Base-by-base conservation (phyloP, 305 asterid species). In the Rubia tinctorum region DNA sequence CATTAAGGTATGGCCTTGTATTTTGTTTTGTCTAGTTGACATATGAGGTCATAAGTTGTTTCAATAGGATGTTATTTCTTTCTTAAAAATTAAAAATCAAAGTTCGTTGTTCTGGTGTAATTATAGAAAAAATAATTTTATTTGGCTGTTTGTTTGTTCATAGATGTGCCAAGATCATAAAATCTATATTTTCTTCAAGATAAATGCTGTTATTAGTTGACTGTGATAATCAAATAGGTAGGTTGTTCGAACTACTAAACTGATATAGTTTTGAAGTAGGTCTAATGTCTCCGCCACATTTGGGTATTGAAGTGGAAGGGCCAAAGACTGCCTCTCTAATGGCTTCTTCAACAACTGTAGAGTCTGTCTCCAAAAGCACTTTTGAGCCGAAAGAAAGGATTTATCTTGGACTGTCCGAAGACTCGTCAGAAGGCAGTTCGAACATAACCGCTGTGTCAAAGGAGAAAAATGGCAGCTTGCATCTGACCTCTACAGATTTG, bases 401-500 rank as follows among this genome's bases (percentile, higher is more conserved):
- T 60, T 91, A 90, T 74, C 78, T 91, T 49, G 97, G 93, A 25
- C 79, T 87, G 71, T 90, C 97, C 25, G 90, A 87, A 71, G 84
- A 85, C 74, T 89, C 97, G 61, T 88, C 96, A 0, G 91, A 83
- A 53, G 95, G 85, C 78, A 85, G 96, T 86, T 82, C 90, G 0
- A 77, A 78, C 0, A 77, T 79, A 59, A 72, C 87, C 2, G 61
- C 69, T 11, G 47, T 68, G 12, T 69, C 79, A 1, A 86, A 74
- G 58, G 88, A 76, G 61, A 82, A 76, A 71, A 87, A 86, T 80
- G 80, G 72, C 77, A 86, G 84, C 76, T 74, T 92, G 55, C 90
- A 90, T 77, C 82, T 92, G 22, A 88, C 86, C 70, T 96, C 96
- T 73, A 92, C 97, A 0, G 96, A 92, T 68, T 64, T 92, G 84